Evolutionary conservation across 495 filamentous ascomycete species (phyloP).

Genomic region (Glutinoglossum americanum): DNA sequence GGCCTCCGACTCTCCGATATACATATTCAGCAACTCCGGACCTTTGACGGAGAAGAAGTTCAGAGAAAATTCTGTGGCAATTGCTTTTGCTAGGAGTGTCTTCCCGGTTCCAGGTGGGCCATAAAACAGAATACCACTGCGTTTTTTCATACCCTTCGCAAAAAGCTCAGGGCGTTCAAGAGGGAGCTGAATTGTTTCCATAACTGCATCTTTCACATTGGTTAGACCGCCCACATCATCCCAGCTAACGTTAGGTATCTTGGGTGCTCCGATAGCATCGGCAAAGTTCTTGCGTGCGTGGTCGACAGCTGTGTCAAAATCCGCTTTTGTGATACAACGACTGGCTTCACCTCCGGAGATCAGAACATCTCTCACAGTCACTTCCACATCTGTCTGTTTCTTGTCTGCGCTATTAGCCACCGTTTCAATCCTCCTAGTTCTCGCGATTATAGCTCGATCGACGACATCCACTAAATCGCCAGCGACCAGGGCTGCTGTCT

Average conservation of each 20-base stretch:
- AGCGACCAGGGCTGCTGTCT: constrained; percentile 88
- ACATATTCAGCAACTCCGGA: constrained; percentile 95
- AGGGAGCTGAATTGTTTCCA: constrained; percentile 90
- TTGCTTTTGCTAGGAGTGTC: constrained; percentile 89
- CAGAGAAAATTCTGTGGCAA: constrained; percentile 92
- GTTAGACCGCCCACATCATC: constrained; percentile 85
- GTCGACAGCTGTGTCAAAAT: constrained; percentile 81
- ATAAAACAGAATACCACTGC: constrained; percentile 93
- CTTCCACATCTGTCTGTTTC: constrained; percentile 12
- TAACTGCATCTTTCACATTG: constrained; percentile 86
- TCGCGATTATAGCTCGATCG: constrained; percentile 62
- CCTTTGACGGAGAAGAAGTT: constrained; percentile 99
- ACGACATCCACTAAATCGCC: constrained; percentile 89
- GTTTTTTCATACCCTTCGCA: constrained; percentile 96
- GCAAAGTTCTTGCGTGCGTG: constrained; percentile 93
- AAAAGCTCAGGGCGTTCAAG: constrained; percentile 87
- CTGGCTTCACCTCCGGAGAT: constrained; percentile 73
- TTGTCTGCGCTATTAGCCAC: constrained; percentile 17
- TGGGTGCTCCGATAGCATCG: constrained; percentile 89
- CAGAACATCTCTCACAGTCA: constrained; percentile 60
- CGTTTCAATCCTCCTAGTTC: constrained; percentile 45
- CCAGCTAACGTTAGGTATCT: constrained; percentile 95
- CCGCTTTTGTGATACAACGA: constrained; percentile 56
- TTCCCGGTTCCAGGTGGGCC: constrained; percentile 94
- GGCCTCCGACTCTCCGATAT: constrained; percentile 95